Percentiles rank a stretch among this genome's conserved stretches.
Evolutionary conservation across 805 yeast genomes (phyloP).

Genomic region (Pichia kluyveri): DNA sequence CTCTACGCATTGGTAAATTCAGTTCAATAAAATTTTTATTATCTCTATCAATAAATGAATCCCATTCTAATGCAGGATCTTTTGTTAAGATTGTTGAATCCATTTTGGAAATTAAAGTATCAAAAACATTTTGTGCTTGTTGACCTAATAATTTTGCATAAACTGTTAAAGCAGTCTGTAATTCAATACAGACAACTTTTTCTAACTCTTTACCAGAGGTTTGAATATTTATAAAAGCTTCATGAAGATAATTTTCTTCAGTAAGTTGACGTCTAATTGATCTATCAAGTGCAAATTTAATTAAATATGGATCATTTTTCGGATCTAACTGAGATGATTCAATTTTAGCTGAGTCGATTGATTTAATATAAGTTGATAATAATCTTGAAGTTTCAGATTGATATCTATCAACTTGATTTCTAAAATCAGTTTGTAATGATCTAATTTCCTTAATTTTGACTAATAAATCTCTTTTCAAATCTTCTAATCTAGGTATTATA

Average conservation of each 20-base stretch:
- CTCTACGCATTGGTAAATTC: conserved; percentile 49
- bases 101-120: conserved; percentile 54
- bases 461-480: conserved; percentile 63
- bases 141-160: conserved; percentile 65
- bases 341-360: conserved; percentile 56
- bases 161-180: conserved; percentile 71
- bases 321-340: conserved; percentile 36
- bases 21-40: conserved; percentile 55
- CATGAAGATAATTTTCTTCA: conserved; percentile 82
- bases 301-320: conserved; percentile 73
- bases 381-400: conserved; percentile 54
- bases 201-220: conserved; percentile 83
- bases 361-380: conserved; percentile 42
- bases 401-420: conserved; percentile 63
- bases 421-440: conserved; percentile 75
- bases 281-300: conserved; percentile 62
- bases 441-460: conserved; percentile 84
- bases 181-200: conserved; percentile 75
- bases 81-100: conserved; percentile 64
- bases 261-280: conserved; percentile 68
- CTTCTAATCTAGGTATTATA: conserved; percentile 60
- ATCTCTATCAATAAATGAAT: conserved; percentile 66
- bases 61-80: conserved; percentile 84
- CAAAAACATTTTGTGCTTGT: conserved; percentile 65
- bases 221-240: conserved; percentile 82